These are phyloP conservation scores for Tetracladium setigerum DNA, from an alignment of 495 filamentous ascomycete genomes.

Conservation along the genomic window DNA sequence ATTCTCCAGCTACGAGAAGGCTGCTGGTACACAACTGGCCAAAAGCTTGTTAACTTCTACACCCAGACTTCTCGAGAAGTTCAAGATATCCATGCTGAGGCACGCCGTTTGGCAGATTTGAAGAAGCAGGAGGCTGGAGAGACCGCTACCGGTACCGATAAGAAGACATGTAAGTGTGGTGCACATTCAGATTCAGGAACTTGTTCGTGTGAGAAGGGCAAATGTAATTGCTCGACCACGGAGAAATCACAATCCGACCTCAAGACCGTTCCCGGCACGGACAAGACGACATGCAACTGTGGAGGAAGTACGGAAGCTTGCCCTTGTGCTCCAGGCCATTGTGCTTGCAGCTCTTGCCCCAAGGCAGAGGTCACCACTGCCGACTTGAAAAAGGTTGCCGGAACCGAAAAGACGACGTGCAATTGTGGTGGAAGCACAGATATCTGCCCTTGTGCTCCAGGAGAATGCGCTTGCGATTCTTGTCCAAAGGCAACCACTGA, in stretches of 20 bases:
- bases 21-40: constrained; percentile 72
- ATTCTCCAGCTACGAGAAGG: constrained; percentile 67
- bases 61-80: constrained; percentile 73
- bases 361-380: constrained; percentile 10
- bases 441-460: constrained; percentile 28
- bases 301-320: constrained; percentile 12
- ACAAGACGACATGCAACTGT: constrained; percentile 9
- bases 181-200: constrained; percentile 18
- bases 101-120: constrained; percentile 74
- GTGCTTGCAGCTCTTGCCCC: constrained; percentile 22
- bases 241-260: constrained; percentile 10
- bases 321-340: constrained; percentile 23
- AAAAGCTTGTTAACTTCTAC: constrained; percentile 83
- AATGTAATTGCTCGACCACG: constrained; percentile 31
- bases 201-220: constrained; percentile 23
- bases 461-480: constrained; percentile 31
- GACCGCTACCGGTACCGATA: constrained; percentile 23
- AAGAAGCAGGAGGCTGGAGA: constrained; percentile 59
- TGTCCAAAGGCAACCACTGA: constrained; percentile 20
- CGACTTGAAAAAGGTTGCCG: constrained; percentile 14
- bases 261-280: constrained; percentile 15
- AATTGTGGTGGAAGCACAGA: constrained; percentile 9
- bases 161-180: constrained; percentile 38
- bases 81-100: constrained; percentile 86
- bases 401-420: constrained; percentile 12